These are phyloP conservation scores for Dryas integrifolia DNA, from an alignment of 331 rosid genomes.

Conservation along the genomic window DNA sequence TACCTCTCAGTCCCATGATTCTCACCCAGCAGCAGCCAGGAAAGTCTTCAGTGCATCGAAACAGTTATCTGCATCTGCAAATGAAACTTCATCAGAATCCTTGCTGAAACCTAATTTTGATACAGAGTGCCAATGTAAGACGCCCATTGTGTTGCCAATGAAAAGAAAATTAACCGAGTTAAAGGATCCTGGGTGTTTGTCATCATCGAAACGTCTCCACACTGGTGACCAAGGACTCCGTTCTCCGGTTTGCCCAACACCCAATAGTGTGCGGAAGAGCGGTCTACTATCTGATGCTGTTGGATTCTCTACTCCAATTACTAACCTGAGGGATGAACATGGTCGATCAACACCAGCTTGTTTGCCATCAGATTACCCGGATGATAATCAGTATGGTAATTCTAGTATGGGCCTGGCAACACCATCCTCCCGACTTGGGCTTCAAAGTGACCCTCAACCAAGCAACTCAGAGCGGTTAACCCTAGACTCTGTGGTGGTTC, in stretches of 20 bases:
- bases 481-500: slow-evolving; percentile 81
- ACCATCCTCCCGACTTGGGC: slow-evolving; percentile 55
- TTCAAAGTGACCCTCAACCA: slow-evolving; percentile 57
- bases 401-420: slow-evolving; percentile 47
- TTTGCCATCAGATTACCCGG: slow-evolving; percentile 48
- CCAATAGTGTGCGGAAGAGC: slow-evolving; percentile 50
- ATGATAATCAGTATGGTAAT: slow-evolving; percentile 55
- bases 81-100: slow-evolving; percentile 51
- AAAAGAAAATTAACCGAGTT: slow-evolving; percentile 71
- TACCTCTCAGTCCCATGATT: slow-evolving; percentile 47
- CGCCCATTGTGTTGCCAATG: slow-evolving; percentile 63
- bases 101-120: slow-evolving; percentile 46
- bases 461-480: slow-evolving; percentile 75
- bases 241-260: slow-evolving; percentile 67
- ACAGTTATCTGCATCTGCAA: slow-evolving; percentile 43
- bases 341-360: slow-evolving; percentile 39
- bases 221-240: slow-evolving; percentile 68
- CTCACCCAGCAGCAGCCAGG: slow-evolving; percentile 39
- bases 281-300: slow-evolving; percentile 46
- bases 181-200: slow-evolving; percentile 54
- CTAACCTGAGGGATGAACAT: slow-evolving; percentile 50
- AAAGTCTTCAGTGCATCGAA: slow-evolving; percentile 46
- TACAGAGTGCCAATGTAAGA: slow-evolving; percentile 64
- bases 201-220: slow-evolving; percentile 67
- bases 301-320: slow-evolving; percentile 59